Evolutionary conservation across 2,329 filamentous ascomycete species (phyloP).

Genomic region (Ophiostoma triangulosporum): DNA sequence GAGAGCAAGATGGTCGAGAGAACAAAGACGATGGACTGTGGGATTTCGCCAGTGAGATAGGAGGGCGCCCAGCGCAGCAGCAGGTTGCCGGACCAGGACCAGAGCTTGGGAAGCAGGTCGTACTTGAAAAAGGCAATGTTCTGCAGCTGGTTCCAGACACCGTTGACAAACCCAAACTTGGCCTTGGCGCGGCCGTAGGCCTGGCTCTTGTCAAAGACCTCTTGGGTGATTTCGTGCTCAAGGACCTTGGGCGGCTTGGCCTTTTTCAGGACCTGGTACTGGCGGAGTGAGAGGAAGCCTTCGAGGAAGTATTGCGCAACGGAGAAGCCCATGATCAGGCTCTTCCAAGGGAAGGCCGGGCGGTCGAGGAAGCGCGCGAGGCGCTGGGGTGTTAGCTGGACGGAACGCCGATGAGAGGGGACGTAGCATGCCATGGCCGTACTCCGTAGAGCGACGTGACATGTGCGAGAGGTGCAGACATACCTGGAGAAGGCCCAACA

Average conservation of each 20-base stretch:
- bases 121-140: slow-evolving; percentile 82
- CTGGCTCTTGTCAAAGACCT: slow-evolving; percentile 91
- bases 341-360: slow-evolving; percentile 94
- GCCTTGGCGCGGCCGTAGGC: slow-evolving; percentile 94
- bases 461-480: too few relatives aligned
- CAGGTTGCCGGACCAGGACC: slow-evolving; percentile 65
- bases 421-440: too few relatives aligned
- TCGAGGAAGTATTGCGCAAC: slow-evolving; percentile 85
- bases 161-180: slow-evolving; percentile 69
- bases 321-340: slow-evolving; percentile 86
- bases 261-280: slow-evolving; percentile 75
- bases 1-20: slow-evolving; percentile 74
- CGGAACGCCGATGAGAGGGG: too few relatives aligned
- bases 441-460: too few relatives aligned
- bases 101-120: slow-evolving; percentile 82
- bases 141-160: slow-evolving; percentile 75
- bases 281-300: slow-evolving; percentile 74
- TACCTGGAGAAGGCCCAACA: slow-evolving; percentile 34
- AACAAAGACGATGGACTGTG: slow-evolving; percentile 85
- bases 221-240: slow-evolving; percentile 72
- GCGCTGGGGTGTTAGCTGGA: slow-evolving; percentile 30
- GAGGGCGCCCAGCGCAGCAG: slow-evolving; percentile 61
- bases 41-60: slow-evolving; percentile 80
- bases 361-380: slow-evolving; percentile 80
- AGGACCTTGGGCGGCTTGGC: slow-evolving; percentile 75